Conservation (phyloP, 306 rosid genomes). For the Carpinus fangiana region DNA sequence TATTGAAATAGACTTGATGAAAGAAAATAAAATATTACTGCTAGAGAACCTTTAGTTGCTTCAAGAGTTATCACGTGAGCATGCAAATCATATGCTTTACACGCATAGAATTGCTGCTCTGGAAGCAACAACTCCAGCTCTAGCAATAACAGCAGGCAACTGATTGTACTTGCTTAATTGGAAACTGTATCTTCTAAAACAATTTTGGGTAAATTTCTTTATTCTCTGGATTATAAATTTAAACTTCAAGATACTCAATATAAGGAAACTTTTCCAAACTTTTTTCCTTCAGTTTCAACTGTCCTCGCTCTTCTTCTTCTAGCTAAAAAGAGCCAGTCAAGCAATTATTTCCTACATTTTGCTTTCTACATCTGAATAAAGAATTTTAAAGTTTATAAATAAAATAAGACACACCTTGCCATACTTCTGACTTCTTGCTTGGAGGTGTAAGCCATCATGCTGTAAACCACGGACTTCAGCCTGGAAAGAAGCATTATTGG, state of each 20-base stretch:
- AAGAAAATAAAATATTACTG: not conserved
- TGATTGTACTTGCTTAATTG: not conserved
- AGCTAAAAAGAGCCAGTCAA: not conserved
- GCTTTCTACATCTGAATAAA: not conserved
- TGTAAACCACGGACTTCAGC: conserved; percentile 93
- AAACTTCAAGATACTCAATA: not conserved
- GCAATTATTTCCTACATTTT: not conserved
- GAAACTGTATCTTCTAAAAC: not conserved
- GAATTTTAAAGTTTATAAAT: not conserved
- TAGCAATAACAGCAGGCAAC: not conserved
- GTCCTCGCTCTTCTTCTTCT: too few species aligned
- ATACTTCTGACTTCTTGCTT: conserved; percentile 93
- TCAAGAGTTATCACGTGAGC: not conserved
- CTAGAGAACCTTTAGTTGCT: not conserved
- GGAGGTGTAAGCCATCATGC: conserved; percentile 89
- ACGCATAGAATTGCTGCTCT: not conserved
- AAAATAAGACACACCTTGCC: conserved; percentile 67
- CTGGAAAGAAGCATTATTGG: conserved; percentile 31
- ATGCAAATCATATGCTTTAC: not conserved
- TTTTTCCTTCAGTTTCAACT: too few species aligned
- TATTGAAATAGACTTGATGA: too few species aligned
- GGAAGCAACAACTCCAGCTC: not conserved
- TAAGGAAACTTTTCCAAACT: not conserved
- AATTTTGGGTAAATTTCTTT: not conserved
- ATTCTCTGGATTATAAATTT: not conserved